Evolutionary conservation across 768 basidiomycete species (phyloP), one percentile per base, ranked within the genome.

Genomic region (Pleurotus pulmonarius): DNA sequence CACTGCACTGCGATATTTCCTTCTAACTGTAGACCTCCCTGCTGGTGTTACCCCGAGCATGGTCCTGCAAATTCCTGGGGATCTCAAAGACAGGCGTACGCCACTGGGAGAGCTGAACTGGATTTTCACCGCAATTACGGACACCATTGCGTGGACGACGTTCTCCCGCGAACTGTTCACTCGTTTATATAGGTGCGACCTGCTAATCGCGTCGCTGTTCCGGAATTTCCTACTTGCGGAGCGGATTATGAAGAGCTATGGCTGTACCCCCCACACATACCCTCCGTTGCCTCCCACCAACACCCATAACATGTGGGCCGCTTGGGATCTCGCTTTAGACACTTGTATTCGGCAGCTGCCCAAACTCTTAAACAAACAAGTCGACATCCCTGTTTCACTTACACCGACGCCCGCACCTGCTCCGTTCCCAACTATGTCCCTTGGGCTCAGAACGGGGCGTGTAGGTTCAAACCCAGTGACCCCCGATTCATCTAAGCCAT

Each of bases 121-220:
- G 97, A 98, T 98, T 60, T 98, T 98, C 73, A 98, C 94, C 1
- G 94, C 96, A 34, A 92, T 99, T 56, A 98, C 97, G 13, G 97
- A 99, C 72, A 98, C 97, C 7, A 98, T 99, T 59, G 97, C 97
- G 5, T 99, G 97, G 97, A 95, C 95, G 12, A 92, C 93, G 2
- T 96, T 99, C 69, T 89, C 94, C 39, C 83, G 88, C 46, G 94
- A 97, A 38, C 83, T 92, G 3, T 98, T 99, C 72, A 94, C 94
- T 15, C 85, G 93, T 37, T 73, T 98, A 22, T 98, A 98, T 70
- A 82, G 97, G 44, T 96, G 94, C 54, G 97, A 99, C 67, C 83
- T 98, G 53, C 82, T 98, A 43, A 93, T 98, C 51, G 95, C 97
- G 1, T 97, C 94, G 5, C 76, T 99, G 2, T 99, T 98, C 77